Evolutionary conservation across 306 rosid genomes (phyloP), one percentile per base, ranked within the genome.

Genomic region (Cicer chorassanicum): DNA sequence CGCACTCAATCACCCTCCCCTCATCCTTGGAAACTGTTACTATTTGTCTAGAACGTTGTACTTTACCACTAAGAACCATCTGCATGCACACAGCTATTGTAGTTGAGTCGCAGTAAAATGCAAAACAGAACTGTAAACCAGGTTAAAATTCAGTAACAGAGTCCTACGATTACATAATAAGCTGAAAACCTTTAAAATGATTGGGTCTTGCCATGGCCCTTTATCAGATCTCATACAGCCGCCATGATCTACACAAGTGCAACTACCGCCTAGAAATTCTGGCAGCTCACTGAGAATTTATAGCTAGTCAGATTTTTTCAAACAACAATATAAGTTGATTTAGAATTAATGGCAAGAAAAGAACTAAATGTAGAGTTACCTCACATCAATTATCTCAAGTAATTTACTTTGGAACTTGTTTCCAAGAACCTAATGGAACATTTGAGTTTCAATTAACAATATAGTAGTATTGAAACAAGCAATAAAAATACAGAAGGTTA

Each of bases 171-270:
- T 50, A n/a, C 56, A 79, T 63, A 65, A 71, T 49, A 38, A 74
- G 15, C 67, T 16, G 19, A 66, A 45, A 77, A 93, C 98, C 98
- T 91, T 84, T 57, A 91, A 76, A 78, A 93, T 84, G 65, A 78
- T 64, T 16, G 90, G 87, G 67, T 93, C 95, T 64, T 84, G 86
- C 98, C 98, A 93, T 8, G 98, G 98, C 78, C 98, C 98, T 80
- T 88, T 91, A 76, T 93, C 92, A 38, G 97, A 93, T 75, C 65
- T 81, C 92, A 87, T 82, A 71, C 98, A 93, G 44, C 97, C 91
- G 62, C 89, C 92, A 57, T 78, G 82, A 67, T 86, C 87, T 48
- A 78, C 80, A 82, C 98, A 93, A 39, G 85, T 86, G 80, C 98
- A 93, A 65, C 51, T 84, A 56, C 98, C 98, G 16, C 98, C 98